Evolutionary conservation across 2,329 filamentous ascomycete species (phyloP), one percentile per base, ranked within the genome.

Genomic region (Colletotrichum sansevieriae): DNA sequence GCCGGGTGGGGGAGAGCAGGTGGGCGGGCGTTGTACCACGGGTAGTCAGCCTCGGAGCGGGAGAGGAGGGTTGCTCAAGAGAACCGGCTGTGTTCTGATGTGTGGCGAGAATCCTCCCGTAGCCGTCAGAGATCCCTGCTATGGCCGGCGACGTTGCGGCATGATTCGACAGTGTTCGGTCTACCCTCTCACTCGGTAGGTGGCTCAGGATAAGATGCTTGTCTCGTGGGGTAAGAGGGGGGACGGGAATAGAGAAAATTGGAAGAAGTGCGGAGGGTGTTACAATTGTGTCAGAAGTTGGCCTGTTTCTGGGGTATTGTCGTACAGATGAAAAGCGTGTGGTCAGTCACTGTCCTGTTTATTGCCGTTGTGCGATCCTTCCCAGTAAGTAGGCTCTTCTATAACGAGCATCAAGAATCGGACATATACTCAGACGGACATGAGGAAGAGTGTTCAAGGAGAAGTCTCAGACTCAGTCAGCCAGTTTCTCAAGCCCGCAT

Each of bases 241-340:
- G 59, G 41, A 64, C 37, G 52, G 58, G 15, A 6, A 65, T 49
- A 13, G 46, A 12, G 55, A 56, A 25, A 52, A 51, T 29, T 57
- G 55, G 41, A 55, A 51, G 8, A 41, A 22, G 18, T 20, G 44
- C 4, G 15, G 44, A 33, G n/a, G 20, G 55, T 55, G 43, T 44
- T 33, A 65, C 55, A n/a, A 56, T 20, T 55, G 33, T 62, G 47
- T 61, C 65, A 61, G 55, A 68, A 47, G 33, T 61, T 55, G 55
- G 47, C 44, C 62, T 68, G 56, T 68, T 54, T 29, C 55, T 49
- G 43, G 65, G 43, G n/a, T 22, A 41, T 52, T 13, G 49, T 51
- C 11, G 18, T 20, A 61, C 62, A 12, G 49, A 22, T 43, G 33
- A 35, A 37, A 49, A 29, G 55, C 55, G 55, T 20, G 49, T 55